Evolutionary conservation across 495 filamentous ascomycete species (phyloP).

Genomic region (Immersiella caudata): DNA sequence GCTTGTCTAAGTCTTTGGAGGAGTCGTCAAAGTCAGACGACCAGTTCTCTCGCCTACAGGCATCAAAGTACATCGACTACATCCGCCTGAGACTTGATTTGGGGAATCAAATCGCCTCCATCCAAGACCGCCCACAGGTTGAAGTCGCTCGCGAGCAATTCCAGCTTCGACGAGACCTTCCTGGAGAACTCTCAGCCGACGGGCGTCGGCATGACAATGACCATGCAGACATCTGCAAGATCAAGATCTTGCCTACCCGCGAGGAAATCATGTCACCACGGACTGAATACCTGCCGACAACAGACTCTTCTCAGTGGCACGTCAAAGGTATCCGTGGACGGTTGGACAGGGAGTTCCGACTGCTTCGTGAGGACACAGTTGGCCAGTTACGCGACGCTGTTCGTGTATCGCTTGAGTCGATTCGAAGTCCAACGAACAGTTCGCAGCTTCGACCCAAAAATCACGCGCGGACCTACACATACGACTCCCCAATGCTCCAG

Average conservation of each 20-base stretch:
- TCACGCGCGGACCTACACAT: slow-evolving; percentile 40
- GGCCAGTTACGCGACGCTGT: slow-evolving; percentile 65
- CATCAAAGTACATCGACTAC: slow-evolving; percentile 33
- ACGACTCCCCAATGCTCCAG: slow-evolving; percentile 43
- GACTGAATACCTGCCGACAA: slow-evolving; percentile 63
- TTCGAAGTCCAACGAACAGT: slow-evolving; percentile 19
- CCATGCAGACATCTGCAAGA: slow-evolving; percentile 57
- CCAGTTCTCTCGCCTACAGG: slow-evolving; percentile 37
- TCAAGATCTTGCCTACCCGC: slow-evolving; percentile 64
- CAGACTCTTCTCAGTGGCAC: slow-evolving; percentile 56
- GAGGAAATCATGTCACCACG: slow-evolving; percentile 60
- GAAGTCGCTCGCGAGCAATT: slow-evolving; percentile 36
- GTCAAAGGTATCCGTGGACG: slow-evolving; percentile 60
- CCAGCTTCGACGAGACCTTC: slow-evolving; percentile 49
- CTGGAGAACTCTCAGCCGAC: slow-evolving; percentile 54
- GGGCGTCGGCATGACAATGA: slow-evolving; percentile 72
- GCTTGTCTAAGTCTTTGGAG: slow-evolving; percentile 9
- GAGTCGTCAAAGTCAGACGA: slow-evolving; percentile 10
- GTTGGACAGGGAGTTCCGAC: slow-evolving; percentile 70
- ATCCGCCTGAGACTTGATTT: slow-evolving; percentile 34
- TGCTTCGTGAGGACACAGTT: slow-evolving; percentile 67
- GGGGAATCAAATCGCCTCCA: slow-evolving; percentile 26
- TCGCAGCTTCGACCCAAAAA: slow-evolving; percentile 21
- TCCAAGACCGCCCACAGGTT: slow-evolving; percentile 4
- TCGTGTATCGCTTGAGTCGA: slow-evolving; percentile 39